Percentiles rank a stretch among this genome's conserved stretches.
These are phyloP conservation scores for Neurospora sp. DNA, from an alignment of 495 filamentous ascomycete species.

Conservation along the genomic window DNA sequence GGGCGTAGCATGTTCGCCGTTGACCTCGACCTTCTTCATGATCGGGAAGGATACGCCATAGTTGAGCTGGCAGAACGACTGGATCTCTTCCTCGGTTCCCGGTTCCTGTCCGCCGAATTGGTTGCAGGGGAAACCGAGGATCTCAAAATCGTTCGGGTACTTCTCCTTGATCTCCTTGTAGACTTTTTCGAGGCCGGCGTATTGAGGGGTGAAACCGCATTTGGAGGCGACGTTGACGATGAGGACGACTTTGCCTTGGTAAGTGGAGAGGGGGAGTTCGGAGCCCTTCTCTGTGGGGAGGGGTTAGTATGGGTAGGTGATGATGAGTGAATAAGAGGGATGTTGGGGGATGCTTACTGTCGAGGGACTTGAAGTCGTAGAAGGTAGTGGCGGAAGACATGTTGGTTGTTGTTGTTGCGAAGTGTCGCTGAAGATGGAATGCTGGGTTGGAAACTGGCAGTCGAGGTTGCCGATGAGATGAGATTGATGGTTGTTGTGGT, in stretches of 20 bases:
- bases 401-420: slow-evolving; percentile 20
- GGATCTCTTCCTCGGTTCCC: slow-evolving; percentile 80
- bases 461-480: background rate
- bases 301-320: background rate
- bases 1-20: slow-evolving; percentile 71
- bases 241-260: slow-evolving; percentile 86
- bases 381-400: slow-evolving; percentile 88
- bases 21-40: slow-evolving; percentile 85
- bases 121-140: slow-evolving; percentile 97
- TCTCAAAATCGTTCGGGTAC: slow-evolving; percentile 64
- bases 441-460: background rate
- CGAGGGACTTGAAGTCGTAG: slow-evolving; percentile 81
- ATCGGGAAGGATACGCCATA: slow-evolving; percentile 94
- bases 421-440: slow-evolving; percentile 3
- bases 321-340: slow-evolving; percentile 1
- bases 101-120: slow-evolving; percentile 92
- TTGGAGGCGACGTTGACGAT: slow-evolving; percentile 98
- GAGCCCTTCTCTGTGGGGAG: slow-evolving; percentile 57
- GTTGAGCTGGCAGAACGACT: slow-evolving; percentile 85
- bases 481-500: background rate
- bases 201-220: slow-evolving; percentile 98
- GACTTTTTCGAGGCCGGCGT: slow-evolving; percentile 77
- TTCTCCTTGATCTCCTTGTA: slow-evolving; percentile 65
- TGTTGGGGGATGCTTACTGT: slow-evolving; percentile 46
- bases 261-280: slow-evolving; percentile 54